Percentiles rank a stretch among this genome's conserved stretches.
phyloP scores from a whole-genome alignment of 2,329 filamentous ascomycete genomes.

The Colletotrichum australisinense region DNA sequence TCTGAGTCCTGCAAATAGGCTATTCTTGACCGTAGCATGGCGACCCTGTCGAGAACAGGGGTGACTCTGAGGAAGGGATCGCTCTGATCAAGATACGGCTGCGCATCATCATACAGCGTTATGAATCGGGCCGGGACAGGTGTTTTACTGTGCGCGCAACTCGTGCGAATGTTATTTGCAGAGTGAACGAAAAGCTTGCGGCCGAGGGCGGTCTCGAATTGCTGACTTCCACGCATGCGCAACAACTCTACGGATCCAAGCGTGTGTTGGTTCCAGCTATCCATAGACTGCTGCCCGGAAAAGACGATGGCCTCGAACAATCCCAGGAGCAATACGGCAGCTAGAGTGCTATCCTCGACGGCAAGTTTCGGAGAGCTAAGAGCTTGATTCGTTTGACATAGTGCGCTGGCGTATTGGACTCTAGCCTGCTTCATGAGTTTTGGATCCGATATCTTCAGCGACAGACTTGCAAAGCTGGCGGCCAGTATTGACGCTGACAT shows the following conservation, averaged over 20 bases:
- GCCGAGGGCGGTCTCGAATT: conserved; percentile 38
- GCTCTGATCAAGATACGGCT: conserved; percentile 24
- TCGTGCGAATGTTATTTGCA: conserved; percentile 42
- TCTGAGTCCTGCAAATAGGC: neutral
- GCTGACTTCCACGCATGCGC: conserved; percentile 38
- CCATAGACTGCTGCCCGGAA: conserved; percentile 37
- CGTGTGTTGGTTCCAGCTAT: conserved; percentile 42
- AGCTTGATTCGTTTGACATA: conserved; percentile 24
- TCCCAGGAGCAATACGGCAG: conserved; percentile 42
- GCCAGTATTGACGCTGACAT: conserved; percentile 40
- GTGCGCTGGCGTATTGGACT: conserved; percentile 37
- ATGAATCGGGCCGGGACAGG: conserved; percentile 39
- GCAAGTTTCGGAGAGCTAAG: conserved; percentile 37
- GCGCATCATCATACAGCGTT: conserved; percentile 31
- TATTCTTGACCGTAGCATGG: conserved; percentile 34
- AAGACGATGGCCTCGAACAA: conserved; percentile 44
- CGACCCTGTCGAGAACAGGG: conserved; percentile 36
- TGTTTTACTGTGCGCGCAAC: conserved; percentile 40
- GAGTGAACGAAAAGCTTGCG: conserved; percentile 40
- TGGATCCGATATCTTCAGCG: conserved; percentile 29
- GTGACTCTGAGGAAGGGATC: conserved; percentile 35
- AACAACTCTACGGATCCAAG: conserved; percentile 42
- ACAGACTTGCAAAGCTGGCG: conserved; percentile 40
- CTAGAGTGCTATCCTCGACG: conserved; percentile 40
- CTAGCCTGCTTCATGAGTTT: conserved; percentile 37